Conservation (phyloP, 805 yeast genomes). For the Cyberlindnera maclurae region DNA sequence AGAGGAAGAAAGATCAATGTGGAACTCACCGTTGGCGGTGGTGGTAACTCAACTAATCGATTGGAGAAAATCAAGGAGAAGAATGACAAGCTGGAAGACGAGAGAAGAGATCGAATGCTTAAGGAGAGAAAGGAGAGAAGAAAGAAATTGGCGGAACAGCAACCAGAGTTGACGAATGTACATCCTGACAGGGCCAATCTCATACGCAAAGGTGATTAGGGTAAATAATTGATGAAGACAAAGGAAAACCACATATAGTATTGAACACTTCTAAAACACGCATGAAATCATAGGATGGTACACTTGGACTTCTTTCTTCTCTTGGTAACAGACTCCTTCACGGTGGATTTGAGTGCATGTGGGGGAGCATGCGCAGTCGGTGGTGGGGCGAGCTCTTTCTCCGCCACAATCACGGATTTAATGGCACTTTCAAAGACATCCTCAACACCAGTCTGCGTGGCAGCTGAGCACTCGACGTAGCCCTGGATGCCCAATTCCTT, state of each 20-base stretch:
- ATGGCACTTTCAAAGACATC: constrained; percentile 82
- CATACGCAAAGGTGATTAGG: constrained; percentile 1
- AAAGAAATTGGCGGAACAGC: constrained; percentile 10
- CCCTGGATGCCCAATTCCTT: constrained; percentile 64
- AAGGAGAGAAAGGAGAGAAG: constrained; percentile 38
- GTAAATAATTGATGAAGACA: not conserved
- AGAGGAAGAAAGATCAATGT: constrained; percentile 80
- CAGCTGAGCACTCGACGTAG: constrained; percentile 86
- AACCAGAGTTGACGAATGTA: constrained; percentile 20
- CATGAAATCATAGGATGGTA: constrained; percentile 29
- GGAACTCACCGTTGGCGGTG: constrained; percentile 97
- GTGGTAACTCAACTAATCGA: constrained; percentile 75
- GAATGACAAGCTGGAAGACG: constrained; percentile 67
- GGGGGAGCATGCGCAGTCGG: not conserved
- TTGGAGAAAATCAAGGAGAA: constrained; percentile 67
- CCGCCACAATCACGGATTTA: constrained; percentile 44
- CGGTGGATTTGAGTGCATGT: not conserved
- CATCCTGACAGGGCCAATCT: constrained; percentile 61
- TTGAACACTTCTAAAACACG: constrained; percentile 1
- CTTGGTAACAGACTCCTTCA: not conserved
- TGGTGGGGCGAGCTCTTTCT: constrained; percentile 10
- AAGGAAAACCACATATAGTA: constrained; percentile 1
- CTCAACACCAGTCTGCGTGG: constrained; percentile 80
- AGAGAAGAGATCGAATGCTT: constrained; percentile 51
- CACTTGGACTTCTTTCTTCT: constrained; percentile 42